Evolutionary conservation across 164 flowering plant species (phyloP).

Genomic region (Liriodendron chinense): DNA sequence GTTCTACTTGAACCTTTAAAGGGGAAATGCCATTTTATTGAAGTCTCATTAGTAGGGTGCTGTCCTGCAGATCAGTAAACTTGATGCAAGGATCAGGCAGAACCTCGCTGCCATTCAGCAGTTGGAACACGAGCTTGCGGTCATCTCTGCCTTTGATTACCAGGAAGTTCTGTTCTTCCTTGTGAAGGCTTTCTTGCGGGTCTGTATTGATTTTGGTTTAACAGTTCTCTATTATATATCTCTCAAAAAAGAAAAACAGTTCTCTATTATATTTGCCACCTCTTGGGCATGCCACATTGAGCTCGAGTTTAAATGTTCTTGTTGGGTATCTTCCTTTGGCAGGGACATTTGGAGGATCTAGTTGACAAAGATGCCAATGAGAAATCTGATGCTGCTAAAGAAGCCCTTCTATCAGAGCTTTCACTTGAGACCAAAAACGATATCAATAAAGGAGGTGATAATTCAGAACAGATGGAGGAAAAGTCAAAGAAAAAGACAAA

Average conservation of each 20-base stretch:
- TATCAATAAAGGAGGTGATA: slow-evolving; percentile 47
- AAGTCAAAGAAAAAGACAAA: slow-evolving; percentile 83
- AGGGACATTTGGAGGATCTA: slow-evolving; percentile 88
- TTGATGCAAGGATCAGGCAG: slow-evolving; percentile 80
- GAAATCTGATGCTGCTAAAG: slow-evolving; percentile 97
- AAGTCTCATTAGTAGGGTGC: slow-evolving; percentile 22
- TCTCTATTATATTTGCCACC: neutral
- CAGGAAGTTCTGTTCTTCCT: slow-evolving; percentile 63
- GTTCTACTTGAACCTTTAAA: neutral
- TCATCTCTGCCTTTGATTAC: slow-evolving; percentile 67
- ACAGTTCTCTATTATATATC: neutral
- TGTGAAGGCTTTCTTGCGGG: slow-evolving; percentile 79
- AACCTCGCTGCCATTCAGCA: slow-evolving; percentile 71
- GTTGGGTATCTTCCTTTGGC: slow-evolving; percentile 16
- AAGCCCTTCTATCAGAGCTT: slow-evolving; percentile 93
- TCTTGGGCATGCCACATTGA: slow-evolving; percentile 2
- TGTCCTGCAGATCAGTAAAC: slow-evolving; percentile 78
- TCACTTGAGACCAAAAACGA: slow-evolving; percentile 74
- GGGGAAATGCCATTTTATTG: neutral
- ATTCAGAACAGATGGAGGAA: slow-evolving; percentile 48
- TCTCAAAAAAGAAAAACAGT: too few species aligned
- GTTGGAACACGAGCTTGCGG: slow-evolving; percentile 72
- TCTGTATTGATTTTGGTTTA: slow-evolving; percentile 29
- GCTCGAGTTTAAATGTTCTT: slow-evolving; percentile 8
- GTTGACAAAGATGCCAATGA: slow-evolving; percentile 92